These are phyloP conservation scores for Podila horticola DNA, from an alignment of 192 early-diverging fungal species.

Conservation along the genomic window DNA sequence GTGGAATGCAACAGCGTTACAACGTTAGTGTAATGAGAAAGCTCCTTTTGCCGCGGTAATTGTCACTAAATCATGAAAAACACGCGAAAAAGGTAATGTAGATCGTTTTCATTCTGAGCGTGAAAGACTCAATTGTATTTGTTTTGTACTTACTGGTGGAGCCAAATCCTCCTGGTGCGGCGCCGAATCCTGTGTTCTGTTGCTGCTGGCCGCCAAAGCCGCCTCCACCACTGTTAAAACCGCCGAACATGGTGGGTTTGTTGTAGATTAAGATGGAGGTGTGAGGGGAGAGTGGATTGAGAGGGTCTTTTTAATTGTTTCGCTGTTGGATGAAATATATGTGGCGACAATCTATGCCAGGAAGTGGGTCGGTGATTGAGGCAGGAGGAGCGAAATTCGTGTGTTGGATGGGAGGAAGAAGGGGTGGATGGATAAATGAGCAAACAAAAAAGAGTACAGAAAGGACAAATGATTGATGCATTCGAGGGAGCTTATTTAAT, in stretches of 20 bases:
- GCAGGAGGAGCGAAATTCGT: too few species aligned
- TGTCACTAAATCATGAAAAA: background rate
- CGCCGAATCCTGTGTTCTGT: conserved; percentile 46
- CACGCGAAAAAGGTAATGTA: background rate
- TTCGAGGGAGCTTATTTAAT: too few species aligned
- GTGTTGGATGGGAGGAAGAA: too few species aligned
- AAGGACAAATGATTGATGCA: too few species aligned
- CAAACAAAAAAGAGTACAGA: too few species aligned
- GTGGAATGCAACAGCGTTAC: background rate
- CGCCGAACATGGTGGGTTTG: conserved; percentile 29
- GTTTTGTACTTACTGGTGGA: conserved; percentile 29
- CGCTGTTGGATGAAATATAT: too few species aligned
- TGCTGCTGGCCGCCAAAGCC: conserved; percentile 52
- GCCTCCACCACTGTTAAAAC: conserved; percentile 18
- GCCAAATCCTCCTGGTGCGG: conserved; percentile 33
- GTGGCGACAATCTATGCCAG: too few species aligned
- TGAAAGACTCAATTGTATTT: background rate
- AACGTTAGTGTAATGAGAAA: background rate
- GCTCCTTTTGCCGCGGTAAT: too few species aligned
- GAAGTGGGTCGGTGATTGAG: too few species aligned
- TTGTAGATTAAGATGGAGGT: background rate
- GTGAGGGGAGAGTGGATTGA: background rate
- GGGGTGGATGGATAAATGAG: too few species aligned
- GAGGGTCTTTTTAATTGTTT: too few species aligned
- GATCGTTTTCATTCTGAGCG: background rate